Evolutionary conservation across 106 monocot species (phyloP).

Genomic region (Dioscorea zingiberensis): DNA sequence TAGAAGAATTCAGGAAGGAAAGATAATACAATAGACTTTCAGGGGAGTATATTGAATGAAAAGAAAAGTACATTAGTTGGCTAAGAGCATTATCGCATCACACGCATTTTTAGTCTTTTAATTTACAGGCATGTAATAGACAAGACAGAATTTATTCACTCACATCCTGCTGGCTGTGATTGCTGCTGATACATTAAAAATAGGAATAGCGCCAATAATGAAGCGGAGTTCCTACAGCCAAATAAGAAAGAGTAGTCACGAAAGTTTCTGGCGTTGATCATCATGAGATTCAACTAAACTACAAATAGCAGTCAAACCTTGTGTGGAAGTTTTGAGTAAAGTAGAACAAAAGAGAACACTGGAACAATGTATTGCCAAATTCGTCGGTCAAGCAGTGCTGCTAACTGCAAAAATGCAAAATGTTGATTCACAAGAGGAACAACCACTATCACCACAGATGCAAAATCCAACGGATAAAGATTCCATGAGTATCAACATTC

Average conservation of each 20-base stretch:
- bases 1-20: too few relatives aligned
- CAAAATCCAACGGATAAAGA: too few relatives aligned
- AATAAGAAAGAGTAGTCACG: not conserved
- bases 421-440: not conserved
- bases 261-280: not conserved
- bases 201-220: constrained; percentile 75
- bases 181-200: constrained; percentile 88
- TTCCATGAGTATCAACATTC: too few relatives aligned
- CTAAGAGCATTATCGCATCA: not conserved
- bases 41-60: too few relatives aligned
- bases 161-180: constrained; percentile 84
- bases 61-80: not conserved
- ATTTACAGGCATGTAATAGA: not conserved
- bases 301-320: constrained; percentile 40
- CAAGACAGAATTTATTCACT: not conserved
- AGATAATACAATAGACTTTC: too few relatives aligned
- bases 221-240: constrained; percentile 83
- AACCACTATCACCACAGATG: too few relatives aligned
- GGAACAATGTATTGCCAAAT: constrained; percentile 58
- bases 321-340: constrained; percentile 94
- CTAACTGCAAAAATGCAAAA: constrained; percentile 41
- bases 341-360: constrained; percentile 70
- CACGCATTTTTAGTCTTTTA: not conserved
- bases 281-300: not conserved
- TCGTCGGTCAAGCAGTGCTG: constrained; percentile 68